Percentiles rank a stretch among this genome's conserved stretches.
Conservation (phyloP, 2,329 filamentous ascomycete genomes). For the Venturia nashicola region DNA sequence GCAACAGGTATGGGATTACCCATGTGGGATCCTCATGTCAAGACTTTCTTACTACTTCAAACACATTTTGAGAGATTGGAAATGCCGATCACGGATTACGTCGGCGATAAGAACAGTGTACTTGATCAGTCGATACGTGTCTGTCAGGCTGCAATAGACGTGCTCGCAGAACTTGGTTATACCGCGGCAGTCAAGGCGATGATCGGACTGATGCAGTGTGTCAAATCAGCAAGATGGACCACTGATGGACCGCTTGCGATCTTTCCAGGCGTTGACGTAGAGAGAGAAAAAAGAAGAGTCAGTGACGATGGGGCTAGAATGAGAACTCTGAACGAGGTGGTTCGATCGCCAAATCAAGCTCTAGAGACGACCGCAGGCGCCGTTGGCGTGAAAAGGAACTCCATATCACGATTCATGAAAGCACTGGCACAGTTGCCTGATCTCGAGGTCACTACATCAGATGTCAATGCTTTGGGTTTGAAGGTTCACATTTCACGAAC, state of each 20-base stretch:
- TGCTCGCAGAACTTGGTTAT: slow-evolving; percentile 79
- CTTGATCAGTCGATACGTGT: slow-evolving; percentile 96
- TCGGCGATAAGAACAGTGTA: slow-evolving; percentile 80
- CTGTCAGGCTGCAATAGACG: slow-evolving; percentile 87
- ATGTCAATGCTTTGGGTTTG: slow-evolving; percentile 50
- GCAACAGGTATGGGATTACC: slow-evolving; percentile 58
- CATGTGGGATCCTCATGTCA: slow-evolving; percentile 98
- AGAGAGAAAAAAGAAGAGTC: slow-evolving; percentile 30
- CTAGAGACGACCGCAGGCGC: slow-evolving; percentile 30
- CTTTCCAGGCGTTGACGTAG: slow-evolving; percentile 55
- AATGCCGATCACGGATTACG: slow-evolving; percentile 91
- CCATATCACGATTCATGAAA: slow-evolving; percentile 41
- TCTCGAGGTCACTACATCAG: slow-evolving; percentile 48
- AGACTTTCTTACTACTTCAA: slow-evolving; percentile 85
- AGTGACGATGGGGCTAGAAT: slow-evolving; percentile 25
- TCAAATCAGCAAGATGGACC: slow-evolving; percentile 90
- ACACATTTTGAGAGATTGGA: slow-evolving; percentile 89
- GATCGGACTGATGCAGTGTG: slow-evolving; percentile 75
- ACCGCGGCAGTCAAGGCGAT: slow-evolving; percentile 67
- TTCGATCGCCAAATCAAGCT: slow-evolving; percentile 12
- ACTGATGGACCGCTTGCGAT: slow-evolving; percentile 68
- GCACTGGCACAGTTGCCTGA: slow-evolving; percentile 57
- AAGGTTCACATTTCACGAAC: slow-evolving; percentile 51
- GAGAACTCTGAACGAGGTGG: slow-evolving; percentile 26
- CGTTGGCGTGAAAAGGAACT: slow-evolving; percentile 36